phyloP scores from a whole-genome alignment of 805 yeast genomes.

The Cyberlindnera americana region DNA sequence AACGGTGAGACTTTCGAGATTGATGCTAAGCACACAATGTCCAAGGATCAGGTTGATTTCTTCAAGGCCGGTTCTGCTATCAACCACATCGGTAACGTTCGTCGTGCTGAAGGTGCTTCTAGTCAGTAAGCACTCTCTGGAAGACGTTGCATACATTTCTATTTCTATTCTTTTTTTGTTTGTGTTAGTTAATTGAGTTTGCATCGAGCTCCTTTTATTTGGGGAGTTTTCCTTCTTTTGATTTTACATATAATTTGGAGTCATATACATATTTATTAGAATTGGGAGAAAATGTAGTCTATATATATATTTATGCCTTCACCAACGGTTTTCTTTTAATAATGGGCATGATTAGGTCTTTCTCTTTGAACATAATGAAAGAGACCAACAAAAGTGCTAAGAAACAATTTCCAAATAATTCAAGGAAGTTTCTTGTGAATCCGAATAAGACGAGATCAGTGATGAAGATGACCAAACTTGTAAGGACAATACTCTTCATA shows the following conservation, averaged over 20 bases:
- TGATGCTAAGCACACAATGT: constrained; percentile 91
- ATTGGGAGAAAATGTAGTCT: neutral
- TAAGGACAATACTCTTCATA: constrained; percentile 26
- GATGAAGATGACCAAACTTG: constrained; percentile 28
- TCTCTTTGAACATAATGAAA: constrained; percentile 37
- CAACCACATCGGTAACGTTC: constrained; percentile 74
- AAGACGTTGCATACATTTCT: neutral
- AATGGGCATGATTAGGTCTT: constrained; percentile 28
- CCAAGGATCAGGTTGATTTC: constrained; percentile 91
- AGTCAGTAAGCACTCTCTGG: neutral
- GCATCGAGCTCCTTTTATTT: neutral
- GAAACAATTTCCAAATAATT: constrained; percentile 39
- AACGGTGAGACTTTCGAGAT: constrained; percentile 70
- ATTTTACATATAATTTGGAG: constrained; percentile 1
- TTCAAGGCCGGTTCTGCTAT: constrained; percentile 98
- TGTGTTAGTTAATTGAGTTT: neutral
- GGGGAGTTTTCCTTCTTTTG: neutral
- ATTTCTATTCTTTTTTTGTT: neutral
- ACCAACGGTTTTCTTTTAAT: constrained; percentile 23
- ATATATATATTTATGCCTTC: neutral
- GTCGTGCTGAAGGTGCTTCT: constrained; percentile 31
- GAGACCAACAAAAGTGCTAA: constrained; percentile 37
- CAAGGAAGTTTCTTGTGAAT: constrained; percentile 35
- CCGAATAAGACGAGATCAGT: constrained; percentile 33
- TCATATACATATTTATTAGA: constrained; percentile 3